Evolutionary conservation across 1,284 basidiomycete species (phyloP), one percentile per base, ranked within the genome.

Genomic region (Phylloboletellus chloephorus): DNA sequence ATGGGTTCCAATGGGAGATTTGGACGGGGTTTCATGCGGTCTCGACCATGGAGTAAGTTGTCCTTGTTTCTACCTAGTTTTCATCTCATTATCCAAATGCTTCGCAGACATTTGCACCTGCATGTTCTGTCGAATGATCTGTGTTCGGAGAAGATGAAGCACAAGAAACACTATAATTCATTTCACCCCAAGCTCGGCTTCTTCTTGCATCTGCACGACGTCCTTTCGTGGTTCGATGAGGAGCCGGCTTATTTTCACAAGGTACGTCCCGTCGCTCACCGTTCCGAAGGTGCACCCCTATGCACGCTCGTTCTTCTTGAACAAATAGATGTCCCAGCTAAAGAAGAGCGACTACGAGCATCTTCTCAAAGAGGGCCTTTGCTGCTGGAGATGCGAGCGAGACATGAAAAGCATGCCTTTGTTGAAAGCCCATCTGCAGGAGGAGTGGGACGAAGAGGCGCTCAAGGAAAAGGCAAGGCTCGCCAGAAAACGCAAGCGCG

Each of bases 151-250:
- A 66, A 68, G 25, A 66, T 98, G 66, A 98, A 95, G 65, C 78
- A 76, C 48, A 97, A 96, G 72, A 93, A 88, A 56, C 93, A 98
- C 55, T 92, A 92, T 68, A 92, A 95, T 60, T 91, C 90, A 2
- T 98, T 98, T 67, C 81, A 88, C 52, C 95, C 94, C 0, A 75
- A 75, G 21, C 68, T 78, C 10, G 93, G 90, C 0, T 97, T 93
- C 67, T 97, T 96, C 62, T 56, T 98, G 0, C 76, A 81, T 40
- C 66, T 96, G 4, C 71, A 78, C 24, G 78, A 88, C 5, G 82
- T 96, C 4, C 64, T 87, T 29, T 68, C 70, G 0, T 90, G 87
- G 82, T 80, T 91, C 39, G 79, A 83, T 25, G 69, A 74, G 5
- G 78, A 67, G 28, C 65, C 71, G 10, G 72, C 71, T 1, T 78